phyloP scores from a whole-genome alignment of 768 basidiomycete genomes.

The Lanmaoa rubissima region DNA sequence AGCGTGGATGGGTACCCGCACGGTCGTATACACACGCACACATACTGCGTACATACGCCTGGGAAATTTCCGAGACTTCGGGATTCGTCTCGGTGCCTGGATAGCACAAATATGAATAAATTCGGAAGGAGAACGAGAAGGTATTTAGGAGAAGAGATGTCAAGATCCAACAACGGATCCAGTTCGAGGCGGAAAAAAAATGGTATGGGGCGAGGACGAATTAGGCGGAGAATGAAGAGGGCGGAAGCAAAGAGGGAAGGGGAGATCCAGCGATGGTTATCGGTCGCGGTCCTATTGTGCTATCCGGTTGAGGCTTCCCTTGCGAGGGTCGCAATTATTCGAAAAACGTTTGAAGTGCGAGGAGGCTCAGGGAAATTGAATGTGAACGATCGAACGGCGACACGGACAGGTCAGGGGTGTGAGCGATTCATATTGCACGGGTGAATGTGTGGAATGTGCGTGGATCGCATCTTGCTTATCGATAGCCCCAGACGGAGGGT shows the following conservation, averaged over 20 bases:
- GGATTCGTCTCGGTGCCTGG: slow-evolving; percentile 18
- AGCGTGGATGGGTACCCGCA: not conserved
- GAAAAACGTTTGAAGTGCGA: not conserved
- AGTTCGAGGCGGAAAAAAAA: slow-evolving; percentile 1
- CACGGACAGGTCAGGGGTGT: not conserved
- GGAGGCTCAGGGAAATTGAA: not conserved
- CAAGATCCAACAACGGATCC: not conserved
- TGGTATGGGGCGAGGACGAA: not conserved
- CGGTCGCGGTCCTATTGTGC: not conserved
- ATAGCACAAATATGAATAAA: slow-evolving; percentile 11
- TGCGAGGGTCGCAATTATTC: not conserved
- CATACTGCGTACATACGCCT: not conserved
- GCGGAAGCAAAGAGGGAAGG: not conserved
- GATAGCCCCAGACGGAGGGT: not conserved
- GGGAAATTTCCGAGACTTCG: slow-evolving; percentile 2
- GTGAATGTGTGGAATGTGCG: not conserved
- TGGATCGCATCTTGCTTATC: slow-evolving; percentile 3
- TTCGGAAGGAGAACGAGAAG: not conserved
- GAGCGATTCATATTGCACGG: not conserved
- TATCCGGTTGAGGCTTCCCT: not conserved
- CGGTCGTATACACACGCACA: not conserved
- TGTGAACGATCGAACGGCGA: slow-evolving; percentile 2
- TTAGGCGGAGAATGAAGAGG: slow-evolving; percentile 5
- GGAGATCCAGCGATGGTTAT: not conserved
- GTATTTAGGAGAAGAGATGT: not conserved